These are phyloP conservation scores for Peronospora farinosa DNA, from an alignment of 352 stramenopile species.

Conservation along the genomic window DNA sequence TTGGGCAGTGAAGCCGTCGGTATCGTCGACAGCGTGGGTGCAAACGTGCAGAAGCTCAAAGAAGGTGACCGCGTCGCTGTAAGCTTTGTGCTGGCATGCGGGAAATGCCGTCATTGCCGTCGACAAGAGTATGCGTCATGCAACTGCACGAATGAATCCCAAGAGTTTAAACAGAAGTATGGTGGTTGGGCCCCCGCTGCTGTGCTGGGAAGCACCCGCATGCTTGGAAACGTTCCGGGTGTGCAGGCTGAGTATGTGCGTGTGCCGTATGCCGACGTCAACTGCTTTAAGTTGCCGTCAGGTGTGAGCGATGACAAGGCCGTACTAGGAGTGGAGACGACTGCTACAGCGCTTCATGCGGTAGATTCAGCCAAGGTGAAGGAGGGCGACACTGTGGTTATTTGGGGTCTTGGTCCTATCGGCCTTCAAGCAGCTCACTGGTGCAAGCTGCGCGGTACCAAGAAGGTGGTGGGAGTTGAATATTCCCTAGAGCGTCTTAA, in stretches of 20 bases:
- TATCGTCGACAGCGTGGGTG: slow-evolving; percentile 45
- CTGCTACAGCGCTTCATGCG: slow-evolving; percentile 50
- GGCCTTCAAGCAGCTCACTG: slow-evolving; percentile 50
- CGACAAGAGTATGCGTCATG: slow-evolving; percentile 55
- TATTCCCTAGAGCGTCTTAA: slow-evolving; percentile 42
- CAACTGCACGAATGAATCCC: slow-evolving; percentile 67
- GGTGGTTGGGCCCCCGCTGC: slow-evolving; percentile 57
- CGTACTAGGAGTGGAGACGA: slow-evolving; percentile 56
- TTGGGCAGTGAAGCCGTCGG: slow-evolving; percentile 68
- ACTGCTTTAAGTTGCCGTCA: slow-evolving; percentile 59
- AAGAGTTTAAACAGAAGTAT: slow-evolving; percentile 58
- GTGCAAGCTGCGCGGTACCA: slow-evolving; percentile 59
- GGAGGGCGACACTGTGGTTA: slow-evolving; percentile 42
- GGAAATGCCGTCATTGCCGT: slow-evolving; percentile 59
- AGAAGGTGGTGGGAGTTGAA: slow-evolving; percentile 55
- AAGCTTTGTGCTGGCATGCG: slow-evolving; percentile 64
- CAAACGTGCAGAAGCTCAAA: slow-evolving; percentile 46
- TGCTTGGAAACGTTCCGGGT: slow-evolving; percentile 56
- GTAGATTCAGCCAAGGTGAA: slow-evolving; percentile 49
- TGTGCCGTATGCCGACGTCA: slow-evolving; percentile 65
- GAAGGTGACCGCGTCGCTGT: slow-evolving; percentile 66
- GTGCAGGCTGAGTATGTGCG: slow-evolving; percentile 70
- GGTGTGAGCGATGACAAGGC: slow-evolving; percentile 56
- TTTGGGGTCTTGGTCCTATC: slow-evolving; percentile 65
- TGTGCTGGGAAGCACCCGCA: slow-evolving; percentile 46